Conservation (phyloP, 176 grass and related monocot genomes). For the Paspalum notatum region DNA sequence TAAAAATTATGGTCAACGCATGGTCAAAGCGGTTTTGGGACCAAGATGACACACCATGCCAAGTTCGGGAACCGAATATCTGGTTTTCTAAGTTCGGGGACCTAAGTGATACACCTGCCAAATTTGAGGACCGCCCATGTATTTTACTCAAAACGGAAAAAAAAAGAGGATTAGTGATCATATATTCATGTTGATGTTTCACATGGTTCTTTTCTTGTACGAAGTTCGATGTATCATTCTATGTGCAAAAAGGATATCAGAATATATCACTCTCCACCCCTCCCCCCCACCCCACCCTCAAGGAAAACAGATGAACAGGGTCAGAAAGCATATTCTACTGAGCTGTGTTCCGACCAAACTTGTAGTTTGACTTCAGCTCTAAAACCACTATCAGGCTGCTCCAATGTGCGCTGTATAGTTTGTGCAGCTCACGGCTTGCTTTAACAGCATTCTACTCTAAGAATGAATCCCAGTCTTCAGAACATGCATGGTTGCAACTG, state of each 20-base stretch:
- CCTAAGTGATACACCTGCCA: too few species aligned
- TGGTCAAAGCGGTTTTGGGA: too few species aligned
- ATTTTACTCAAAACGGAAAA: background rate
- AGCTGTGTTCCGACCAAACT: background rate
- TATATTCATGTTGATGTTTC: slow-evolving; percentile 15
- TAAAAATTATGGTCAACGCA: too few species aligned
- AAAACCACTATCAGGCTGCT: background rate
- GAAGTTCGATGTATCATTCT: slow-evolving; percentile 2
- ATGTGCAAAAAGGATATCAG: background rate
- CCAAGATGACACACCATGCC: too few species aligned
- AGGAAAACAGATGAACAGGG: too few species aligned
- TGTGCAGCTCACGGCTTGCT: background rate
- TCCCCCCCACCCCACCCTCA: too few species aligned
- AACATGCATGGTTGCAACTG: slow-evolving; percentile 19
- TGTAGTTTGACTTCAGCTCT: background rate
- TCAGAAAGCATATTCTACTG: too few species aligned
- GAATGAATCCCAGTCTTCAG: background rate
- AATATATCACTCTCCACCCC: slow-evolving; percentile 29
- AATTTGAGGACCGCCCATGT: too few species aligned
- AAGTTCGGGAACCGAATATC: too few species aligned
- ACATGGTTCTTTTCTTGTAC: slow-evolving; percentile 15
- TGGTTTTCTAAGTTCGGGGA: too few species aligned
- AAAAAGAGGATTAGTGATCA: background rate
- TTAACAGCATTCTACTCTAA: background rate
- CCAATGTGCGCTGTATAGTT: background rate